These are phyloP conservation scores for Craterostigma plantagineum DNA, from an alignment of 257 asterid species.

Conservation along the genomic window DNA sequence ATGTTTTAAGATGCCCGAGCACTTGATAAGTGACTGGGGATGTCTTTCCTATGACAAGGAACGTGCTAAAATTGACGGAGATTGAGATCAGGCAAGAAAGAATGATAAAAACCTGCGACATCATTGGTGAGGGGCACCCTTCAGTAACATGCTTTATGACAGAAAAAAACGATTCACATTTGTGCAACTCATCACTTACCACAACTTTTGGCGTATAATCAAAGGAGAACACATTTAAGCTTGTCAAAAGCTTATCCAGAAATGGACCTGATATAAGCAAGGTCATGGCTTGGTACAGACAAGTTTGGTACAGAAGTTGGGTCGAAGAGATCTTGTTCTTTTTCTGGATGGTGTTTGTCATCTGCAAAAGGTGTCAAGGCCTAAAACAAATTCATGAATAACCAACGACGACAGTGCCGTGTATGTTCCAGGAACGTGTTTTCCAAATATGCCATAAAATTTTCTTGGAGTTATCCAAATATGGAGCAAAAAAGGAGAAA, in stretches of 20 bases:
- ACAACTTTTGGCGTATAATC: constrained; percentile 47
- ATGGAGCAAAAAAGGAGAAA: too few species aligned
- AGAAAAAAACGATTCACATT: constrained; percentile 3
- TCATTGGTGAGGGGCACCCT: background rate
- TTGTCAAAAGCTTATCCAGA: constrained; percentile 46
- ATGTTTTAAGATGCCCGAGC: constrained; percentile 55
- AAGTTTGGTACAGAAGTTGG: too few species aligned
- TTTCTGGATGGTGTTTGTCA: too few species aligned
- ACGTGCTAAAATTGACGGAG: constrained; percentile 63
- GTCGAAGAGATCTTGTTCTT: too few species aligned
- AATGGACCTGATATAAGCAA: constrained; percentile 50
- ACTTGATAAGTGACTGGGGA: constrained; percentile 65
- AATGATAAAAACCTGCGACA: constrained; percentile 48
- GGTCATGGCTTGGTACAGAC: too few species aligned
- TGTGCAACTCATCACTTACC: constrained; percentile 20
- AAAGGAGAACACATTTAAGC: constrained; percentile 47
- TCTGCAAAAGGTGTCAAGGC: too few species aligned
- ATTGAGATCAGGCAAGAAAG: constrained; percentile 56
- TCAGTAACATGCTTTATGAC: constrained; percentile 6
- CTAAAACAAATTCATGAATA: too few species aligned
- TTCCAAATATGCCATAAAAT: too few species aligned
- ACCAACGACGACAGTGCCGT: too few species aligned
- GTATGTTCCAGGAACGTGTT: too few species aligned
- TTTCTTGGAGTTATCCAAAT: too few species aligned
- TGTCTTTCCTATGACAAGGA: constrained; percentile 54